Evolutionary conservation across 345 rosid genomes (phyloP).

Genomic region (Reutealis trisperma): DNA sequence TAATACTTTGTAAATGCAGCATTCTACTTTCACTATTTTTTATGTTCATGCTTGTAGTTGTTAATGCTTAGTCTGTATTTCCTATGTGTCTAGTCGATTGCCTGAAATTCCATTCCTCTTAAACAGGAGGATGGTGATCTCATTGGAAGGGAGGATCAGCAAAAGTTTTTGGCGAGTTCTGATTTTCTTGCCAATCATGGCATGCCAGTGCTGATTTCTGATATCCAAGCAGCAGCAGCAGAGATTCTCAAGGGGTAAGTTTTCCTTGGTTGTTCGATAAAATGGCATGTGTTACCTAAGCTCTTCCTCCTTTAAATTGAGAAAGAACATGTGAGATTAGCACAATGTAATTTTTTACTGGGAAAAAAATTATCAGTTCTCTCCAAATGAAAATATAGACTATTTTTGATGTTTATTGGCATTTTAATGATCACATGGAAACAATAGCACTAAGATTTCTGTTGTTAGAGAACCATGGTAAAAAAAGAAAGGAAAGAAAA

Average conservation of each 20-base stretch:
- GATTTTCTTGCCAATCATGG: slow-evolving; percentile 82
- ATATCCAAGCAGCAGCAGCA: slow-evolving; percentile 61
- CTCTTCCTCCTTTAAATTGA: not conserved
- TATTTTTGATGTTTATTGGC: not conserved
- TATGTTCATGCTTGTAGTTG: not conserved
- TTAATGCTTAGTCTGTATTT: not conserved
- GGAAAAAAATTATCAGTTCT: not conserved
- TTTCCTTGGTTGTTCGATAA: slow-evolving; percentile 2
- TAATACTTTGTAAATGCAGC: not conserved
- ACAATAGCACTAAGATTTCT: not conserved
- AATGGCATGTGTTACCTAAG: not conserved
- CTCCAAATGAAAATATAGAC: not conserved
- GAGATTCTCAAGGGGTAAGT: slow-evolving; percentile 79
- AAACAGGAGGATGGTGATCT: slow-evolving; percentile 74
- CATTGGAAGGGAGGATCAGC: slow-evolving; percentile 70
- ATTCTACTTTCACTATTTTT: not conserved
- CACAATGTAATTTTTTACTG: not conserved
- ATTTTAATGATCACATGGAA: not conserved
- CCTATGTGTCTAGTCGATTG: slow-evolving; percentile 5
- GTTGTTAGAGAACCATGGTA: not conserved
- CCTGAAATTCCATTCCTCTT: slow-evolving; percentile 16
- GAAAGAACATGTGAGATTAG: not conserved
- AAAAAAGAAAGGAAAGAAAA: not conserved
- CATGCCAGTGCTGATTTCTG: slow-evolving; percentile 50
- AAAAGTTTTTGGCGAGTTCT: slow-evolving; percentile 70